Base-by-base conservation (phyloP, 768 basidiomycete species). In the Mycena capillaripes region DNA sequence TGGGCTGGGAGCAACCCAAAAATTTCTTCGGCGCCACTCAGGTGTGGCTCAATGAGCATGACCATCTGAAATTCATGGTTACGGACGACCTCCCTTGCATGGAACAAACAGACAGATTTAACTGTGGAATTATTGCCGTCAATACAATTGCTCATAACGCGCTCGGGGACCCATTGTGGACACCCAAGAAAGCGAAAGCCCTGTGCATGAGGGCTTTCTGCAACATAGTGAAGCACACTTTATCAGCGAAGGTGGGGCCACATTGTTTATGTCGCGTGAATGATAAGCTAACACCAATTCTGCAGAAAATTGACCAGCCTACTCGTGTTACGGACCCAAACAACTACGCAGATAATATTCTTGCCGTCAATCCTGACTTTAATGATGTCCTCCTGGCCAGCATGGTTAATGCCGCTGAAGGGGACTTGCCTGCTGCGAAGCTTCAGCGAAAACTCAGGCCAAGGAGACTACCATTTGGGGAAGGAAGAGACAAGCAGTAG, bases 81-180 rank as follows among this genome's bases (percentile, higher is more conserved):
- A 64, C 60, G 1, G 58, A 62, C 17, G 66, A 70, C 60, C 56
- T 78, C 23, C 19, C 30, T 1, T 64, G 63, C 27, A 62, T 42
- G 1, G 14, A 25, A 3, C 77, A 78, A 53, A 57, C 58, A 3
- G 76, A 78, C 25, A 62, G 52, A 4, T 61, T 57, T 25, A 76
- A 71, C n/a, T 78, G 77, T 44, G 55, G 53, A 5, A 66, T 78
- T 16, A 74, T 67, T 50, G 69, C 70, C 12, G 55, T 69, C 8
- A 78, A 78, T 56, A 44, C 75, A 3, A 32, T 75, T 2, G 68
- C 72, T 4, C 71, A 76, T 42, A 42, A 40, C 16, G 48, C 30
- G 0, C 64, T 75, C 21, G 66, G 67, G 11, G 76, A 78, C 57
- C 3, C 42, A 19, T 44, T 76, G 9, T 78, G 77, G 77, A 71